Evolutionary conservation across 805 yeast species (phyloP).

Genomic region (Ogataea philodendri): DNA sequence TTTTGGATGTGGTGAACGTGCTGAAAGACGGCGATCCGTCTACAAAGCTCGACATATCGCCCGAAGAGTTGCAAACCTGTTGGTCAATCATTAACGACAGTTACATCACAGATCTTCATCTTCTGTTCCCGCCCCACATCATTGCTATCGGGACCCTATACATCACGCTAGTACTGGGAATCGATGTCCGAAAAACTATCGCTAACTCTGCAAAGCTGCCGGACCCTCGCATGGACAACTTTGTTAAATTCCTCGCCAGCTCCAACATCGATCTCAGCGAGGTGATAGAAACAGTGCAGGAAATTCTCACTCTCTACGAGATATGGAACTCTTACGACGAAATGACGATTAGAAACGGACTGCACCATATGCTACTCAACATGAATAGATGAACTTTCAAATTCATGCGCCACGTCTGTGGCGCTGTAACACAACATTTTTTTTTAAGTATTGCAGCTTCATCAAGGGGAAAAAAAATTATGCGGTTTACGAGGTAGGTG

Average conservation of each 20-base stretch:
- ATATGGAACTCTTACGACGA: conserved; percentile 88
- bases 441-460: too few relatives aligned
- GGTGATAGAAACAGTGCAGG: conserved; percentile 81
- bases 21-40: conserved; percentile 34
- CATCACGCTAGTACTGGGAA: conserved; percentile 63
- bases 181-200: conserved; percentile 24
- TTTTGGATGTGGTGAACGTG: conserved; percentile 49
- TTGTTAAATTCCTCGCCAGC: conserved; percentile 66
- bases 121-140: conserved; percentile 85
- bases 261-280: conserved; percentile 76
- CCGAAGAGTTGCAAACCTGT: conserved; percentile 74
- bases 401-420: conserved; percentile 7
- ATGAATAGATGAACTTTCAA: conserved; percentile 24
- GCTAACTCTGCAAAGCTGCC: too few relatives aligned
- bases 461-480: conserved; percentile 4
- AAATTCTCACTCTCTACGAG: conserved; percentile 74
- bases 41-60: conserved; percentile 36
- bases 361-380: conserved; percentile 37
- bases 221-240: conserved; percentile 49
- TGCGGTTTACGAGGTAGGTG: neutral
- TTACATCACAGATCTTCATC: conserved; percentile 80
- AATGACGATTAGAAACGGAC: conserved; percentile 46
- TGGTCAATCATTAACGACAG: conserved; percentile 92
- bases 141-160: conserved; percentile 82
- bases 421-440: too few relatives aligned